Percentiles rank a stretch among this genome's conserved stretches.
These are phyloP conservation scores for Prunus armeniaca DNA, from an alignment of 306 rosid species.

Conservation along the genomic window DNA sequence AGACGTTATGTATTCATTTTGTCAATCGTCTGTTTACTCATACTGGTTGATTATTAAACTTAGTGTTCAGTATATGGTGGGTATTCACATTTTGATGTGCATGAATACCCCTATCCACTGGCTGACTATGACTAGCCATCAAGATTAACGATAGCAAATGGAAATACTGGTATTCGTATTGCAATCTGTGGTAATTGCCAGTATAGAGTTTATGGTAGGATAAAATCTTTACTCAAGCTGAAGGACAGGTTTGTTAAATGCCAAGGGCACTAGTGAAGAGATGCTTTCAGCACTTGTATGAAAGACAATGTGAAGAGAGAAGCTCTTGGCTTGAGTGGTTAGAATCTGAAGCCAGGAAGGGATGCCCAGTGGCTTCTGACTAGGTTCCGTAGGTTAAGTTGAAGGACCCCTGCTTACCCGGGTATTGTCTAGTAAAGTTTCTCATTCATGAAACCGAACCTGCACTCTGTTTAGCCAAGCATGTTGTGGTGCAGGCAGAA, in stretches of 20 bases:
- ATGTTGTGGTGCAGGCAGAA: not conserved
- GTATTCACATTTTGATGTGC: not conserved
- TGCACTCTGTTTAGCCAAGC: not conserved
- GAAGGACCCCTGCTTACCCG: not conserved
- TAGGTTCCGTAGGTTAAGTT: too few relatives aligned
- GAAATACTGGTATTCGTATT: not conserved
- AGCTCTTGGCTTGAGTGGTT: not conserved
- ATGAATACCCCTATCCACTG: not conserved
- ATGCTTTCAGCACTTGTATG: not conserved
- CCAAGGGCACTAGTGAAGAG: too few relatives aligned
- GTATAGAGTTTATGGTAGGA: too few relatives aligned
- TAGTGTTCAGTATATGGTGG: not conserved
- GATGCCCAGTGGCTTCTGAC: too few relatives aligned
- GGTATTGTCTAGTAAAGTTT: not conserved
- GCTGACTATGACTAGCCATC: not conserved
- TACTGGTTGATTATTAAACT: not conserved
- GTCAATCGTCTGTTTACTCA: not conserved
- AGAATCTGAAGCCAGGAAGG: not conserved
- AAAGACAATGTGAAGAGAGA: not conserved
- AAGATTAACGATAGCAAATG: not conserved
- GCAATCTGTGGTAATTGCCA: not conserved
- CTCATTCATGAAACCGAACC: not conserved
- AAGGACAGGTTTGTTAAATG: too few relatives aligned
- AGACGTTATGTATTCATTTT: not conserved
- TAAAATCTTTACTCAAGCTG: too few relatives aligned